phyloP scores from a whole-genome alignment of 2,329 filamentous ascomycete species.

The Dactylonectria macrodidyma region DNA sequence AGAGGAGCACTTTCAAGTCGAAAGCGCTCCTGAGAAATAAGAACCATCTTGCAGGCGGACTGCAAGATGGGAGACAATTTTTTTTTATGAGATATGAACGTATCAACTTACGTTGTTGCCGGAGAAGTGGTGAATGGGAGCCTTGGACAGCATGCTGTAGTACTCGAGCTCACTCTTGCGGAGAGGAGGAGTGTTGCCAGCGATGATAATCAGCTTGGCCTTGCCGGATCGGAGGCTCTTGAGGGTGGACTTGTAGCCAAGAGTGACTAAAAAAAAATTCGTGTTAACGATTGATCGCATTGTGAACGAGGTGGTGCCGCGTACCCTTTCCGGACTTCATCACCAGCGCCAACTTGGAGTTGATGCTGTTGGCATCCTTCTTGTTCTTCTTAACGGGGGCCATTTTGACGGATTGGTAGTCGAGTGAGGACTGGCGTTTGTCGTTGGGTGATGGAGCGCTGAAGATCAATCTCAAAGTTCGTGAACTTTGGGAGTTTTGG shows the following conservation, averaged over 20 bases:
- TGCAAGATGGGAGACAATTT: conserved; percentile 37
- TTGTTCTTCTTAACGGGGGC: conserved; percentile 83
- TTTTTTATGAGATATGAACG: conserved; percentile 43
- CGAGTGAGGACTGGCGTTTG: conserved; percentile 50
- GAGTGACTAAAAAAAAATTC: conserved; percentile 52
- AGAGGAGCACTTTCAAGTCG: conserved; percentile 40
- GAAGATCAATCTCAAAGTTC: conserved; percentile 46
- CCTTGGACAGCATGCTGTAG: conserved; percentile 94
- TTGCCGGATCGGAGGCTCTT: conserved; percentile 95
- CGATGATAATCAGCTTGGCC: conserved; percentile 97
- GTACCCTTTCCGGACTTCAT: conserved; percentile 84
- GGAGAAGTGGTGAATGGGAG: conserved; percentile 95
- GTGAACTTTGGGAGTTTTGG: conserved; percentile 44
- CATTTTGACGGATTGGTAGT: conserved; percentile 69
- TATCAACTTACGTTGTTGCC: conserved; percentile 94
- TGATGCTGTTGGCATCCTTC: conserved; percentile 85
- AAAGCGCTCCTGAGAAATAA: conserved; percentile 45
- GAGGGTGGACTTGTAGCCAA: conserved; percentile 66
- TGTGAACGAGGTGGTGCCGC: conserved; percentile 23
- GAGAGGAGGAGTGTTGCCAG: conserved; percentile 95
- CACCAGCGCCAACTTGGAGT: conserved; percentile 73
- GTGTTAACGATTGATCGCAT: conserved; percentile 30
- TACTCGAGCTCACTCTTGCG: conserved; percentile 98
- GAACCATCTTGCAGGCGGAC: conserved; percentile 38
- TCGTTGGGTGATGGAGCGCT: conserved; percentile 52